Evolutionary conservation across 768 basidiomycete genomes (phyloP).

Genomic region (Collybia nuda): DNA sequence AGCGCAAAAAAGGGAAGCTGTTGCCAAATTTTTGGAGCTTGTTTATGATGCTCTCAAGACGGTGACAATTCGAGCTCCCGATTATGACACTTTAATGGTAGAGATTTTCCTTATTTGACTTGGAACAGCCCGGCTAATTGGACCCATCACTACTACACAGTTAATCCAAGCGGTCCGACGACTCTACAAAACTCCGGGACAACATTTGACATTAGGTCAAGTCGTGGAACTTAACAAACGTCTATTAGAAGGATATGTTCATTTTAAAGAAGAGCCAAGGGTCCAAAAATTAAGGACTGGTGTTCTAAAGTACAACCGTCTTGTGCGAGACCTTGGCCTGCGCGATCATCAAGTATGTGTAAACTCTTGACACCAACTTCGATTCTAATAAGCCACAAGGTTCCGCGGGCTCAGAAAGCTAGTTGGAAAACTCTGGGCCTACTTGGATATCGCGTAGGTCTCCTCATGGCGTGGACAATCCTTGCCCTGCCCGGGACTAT

Average conservation of each 20-base stretch:
- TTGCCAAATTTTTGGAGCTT: conserved; percentile 83
- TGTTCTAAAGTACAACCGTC: conserved; percentile 88
- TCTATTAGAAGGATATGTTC: conserved; percentile 88
- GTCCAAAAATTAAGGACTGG: conserved; percentile 78
- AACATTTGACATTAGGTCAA: conserved; percentile 91
- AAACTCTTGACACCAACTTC: not conserved
- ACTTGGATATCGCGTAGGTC: conserved; percentile 75
- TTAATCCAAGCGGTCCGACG: conserved; percentile 94
- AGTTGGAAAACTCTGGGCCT: conserved; percentile 86
- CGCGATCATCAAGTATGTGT: conserved; percentile 84
- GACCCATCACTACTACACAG: conserved; percentile 35
- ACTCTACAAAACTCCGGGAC: conserved; percentile 91
- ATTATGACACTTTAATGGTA: conserved; percentile 98
- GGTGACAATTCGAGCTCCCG: conserved; percentile 92
- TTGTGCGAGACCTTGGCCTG: conserved; percentile 84
- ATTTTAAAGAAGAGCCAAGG: conserved; percentile 90
- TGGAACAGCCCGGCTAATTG: not conserved
- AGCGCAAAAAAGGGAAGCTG: conserved; percentile 83
- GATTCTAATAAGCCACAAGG: conserved; percentile 39
- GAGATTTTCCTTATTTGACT: conserved; percentile 16
- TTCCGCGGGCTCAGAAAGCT: conserved; percentile 84
- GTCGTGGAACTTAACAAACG: conserved; percentile 94
- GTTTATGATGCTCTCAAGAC: conserved; percentile 94
- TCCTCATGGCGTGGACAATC: conserved; percentile 79
- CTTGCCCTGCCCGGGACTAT: conserved; percentile 90